Evolutionary conservation across 805 yeast species (phyloP).

Genomic region (Cyberlindnera maritima): DNA sequence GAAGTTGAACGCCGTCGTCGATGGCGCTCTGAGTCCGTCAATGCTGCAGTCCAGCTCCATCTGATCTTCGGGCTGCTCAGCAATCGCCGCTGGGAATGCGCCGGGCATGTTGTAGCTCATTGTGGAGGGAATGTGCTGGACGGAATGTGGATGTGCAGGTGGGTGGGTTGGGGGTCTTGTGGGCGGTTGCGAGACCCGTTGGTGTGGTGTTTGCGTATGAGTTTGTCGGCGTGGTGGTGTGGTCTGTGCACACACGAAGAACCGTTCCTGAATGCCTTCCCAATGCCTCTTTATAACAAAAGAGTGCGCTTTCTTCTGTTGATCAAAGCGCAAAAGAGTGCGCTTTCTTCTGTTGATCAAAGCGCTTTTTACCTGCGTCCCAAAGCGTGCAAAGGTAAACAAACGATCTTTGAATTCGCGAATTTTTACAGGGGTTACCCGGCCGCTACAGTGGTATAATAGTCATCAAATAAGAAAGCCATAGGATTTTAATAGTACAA

Average conservation of each 20-base stretch:
- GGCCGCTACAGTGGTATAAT: not conserved
- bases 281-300: too few species aligned
- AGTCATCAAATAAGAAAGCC: not conserved
- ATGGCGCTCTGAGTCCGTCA: slow-evolving; percentile 16
- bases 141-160: not conserved
- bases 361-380: not conserved
- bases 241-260: too few species aligned
- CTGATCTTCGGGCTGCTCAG: slow-evolving; percentile 4
- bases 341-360: too few species aligned
- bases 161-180: too few species aligned
- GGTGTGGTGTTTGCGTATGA: too few species aligned
- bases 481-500: slow-evolving; percentile 7
- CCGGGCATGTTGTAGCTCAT: slow-evolving; percentile 13
- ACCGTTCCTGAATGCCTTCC: too few species aligned
- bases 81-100: slow-evolving; percentile 8
- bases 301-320: too few species aligned
- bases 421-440: not conserved
- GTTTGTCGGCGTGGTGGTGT: too few species aligned
- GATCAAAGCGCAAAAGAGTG: too few species aligned
- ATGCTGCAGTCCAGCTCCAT: too few species aligned
- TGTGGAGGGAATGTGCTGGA: not conserved
- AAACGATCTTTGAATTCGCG: not conserved
- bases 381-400: slow-evolving; percentile 8
- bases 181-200: too few species aligned
- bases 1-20: slow-evolving; percentile 16